phyloP scores from a whole-genome alignment of 768 basidiomycete genomes.

The Leccinum rimulosum region DNA sequence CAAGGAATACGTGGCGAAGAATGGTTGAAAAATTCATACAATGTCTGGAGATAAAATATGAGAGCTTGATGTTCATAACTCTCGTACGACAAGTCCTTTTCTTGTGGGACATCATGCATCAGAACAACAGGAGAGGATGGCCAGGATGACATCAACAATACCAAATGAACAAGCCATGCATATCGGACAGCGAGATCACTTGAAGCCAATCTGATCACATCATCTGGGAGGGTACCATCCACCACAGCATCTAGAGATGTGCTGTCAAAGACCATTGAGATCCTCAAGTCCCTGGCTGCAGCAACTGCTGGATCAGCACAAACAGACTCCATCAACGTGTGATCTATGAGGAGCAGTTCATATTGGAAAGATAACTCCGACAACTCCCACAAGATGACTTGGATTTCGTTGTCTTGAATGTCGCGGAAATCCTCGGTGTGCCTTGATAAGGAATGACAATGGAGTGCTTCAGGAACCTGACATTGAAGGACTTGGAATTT shows the following conservation, averaged over 20 bases:
- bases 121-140: background rate
- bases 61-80: background rate
- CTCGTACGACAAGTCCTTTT: background rate
- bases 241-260: background rate
- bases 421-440: background rate
- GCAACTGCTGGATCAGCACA: background rate
- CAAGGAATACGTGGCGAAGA: background rate
- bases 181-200: background rate
- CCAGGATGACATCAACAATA: background rate
- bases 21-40: background rate
- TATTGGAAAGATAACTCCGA: background rate
- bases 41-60: background rate
- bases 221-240: background rate
- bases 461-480: background rate
- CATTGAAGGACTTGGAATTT: background rate
- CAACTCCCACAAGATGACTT: background rate
- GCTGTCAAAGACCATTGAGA: no score
- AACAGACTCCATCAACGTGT: background rate
- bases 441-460: background rate
- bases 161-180: background rate
- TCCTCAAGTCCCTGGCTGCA: background rate
- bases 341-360: background rate
- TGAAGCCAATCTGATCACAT: background rate
- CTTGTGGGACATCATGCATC: no score
- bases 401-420: background rate